Evolutionary conservation across 2,329 filamentous ascomycete species (phyloP).

Genomic region (Cladorrhinum sp.): DNA sequence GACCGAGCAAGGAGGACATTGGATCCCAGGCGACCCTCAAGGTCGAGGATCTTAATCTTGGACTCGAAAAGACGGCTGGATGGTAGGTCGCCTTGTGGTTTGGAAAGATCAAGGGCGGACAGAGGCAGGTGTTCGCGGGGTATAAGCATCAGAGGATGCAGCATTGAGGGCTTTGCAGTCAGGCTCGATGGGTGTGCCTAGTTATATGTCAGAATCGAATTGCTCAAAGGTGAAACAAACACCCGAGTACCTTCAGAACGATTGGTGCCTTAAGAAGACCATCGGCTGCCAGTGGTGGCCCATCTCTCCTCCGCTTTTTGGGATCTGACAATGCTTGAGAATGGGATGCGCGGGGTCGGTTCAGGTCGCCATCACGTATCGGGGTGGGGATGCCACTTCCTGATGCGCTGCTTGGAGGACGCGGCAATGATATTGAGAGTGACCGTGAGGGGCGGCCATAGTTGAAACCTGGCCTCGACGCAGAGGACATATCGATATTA

Average conservation of each 20-base stretch:
- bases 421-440: neutral
- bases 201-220: constrained; percentile 21
- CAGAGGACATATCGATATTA: constrained; percentile 33
- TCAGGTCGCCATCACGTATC: constrained; percentile 34
- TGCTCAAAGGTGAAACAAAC: neutral
- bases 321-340: constrained; percentile 27
- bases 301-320: constrained; percentile 38
- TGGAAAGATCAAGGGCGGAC: constrained; percentile 58
- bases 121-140: constrained; percentile 59
- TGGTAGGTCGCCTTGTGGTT: constrained; percentile 49
- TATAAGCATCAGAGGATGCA: constrained; percentile 61
- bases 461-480: constrained; percentile 36
- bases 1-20: constrained; percentile 61
- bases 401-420: constrained; percentile 18
- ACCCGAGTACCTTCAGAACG: constrained; percentile 46
- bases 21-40: constrained; percentile 57
- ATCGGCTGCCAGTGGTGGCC: constrained; percentile 42
- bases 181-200: constrained; percentile 57
- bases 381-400: constrained; percentile 38
- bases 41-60: constrained; percentile 60
- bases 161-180: constrained; percentile 50
- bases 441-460: constrained; percentile 27
- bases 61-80: constrained; percentile 58
- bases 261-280: constrained; percentile 52
- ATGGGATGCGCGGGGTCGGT: constrained; percentile 3